Base-by-base conservation (phyloP, 441 rosid species). In the Populus hybrid region DNA sequence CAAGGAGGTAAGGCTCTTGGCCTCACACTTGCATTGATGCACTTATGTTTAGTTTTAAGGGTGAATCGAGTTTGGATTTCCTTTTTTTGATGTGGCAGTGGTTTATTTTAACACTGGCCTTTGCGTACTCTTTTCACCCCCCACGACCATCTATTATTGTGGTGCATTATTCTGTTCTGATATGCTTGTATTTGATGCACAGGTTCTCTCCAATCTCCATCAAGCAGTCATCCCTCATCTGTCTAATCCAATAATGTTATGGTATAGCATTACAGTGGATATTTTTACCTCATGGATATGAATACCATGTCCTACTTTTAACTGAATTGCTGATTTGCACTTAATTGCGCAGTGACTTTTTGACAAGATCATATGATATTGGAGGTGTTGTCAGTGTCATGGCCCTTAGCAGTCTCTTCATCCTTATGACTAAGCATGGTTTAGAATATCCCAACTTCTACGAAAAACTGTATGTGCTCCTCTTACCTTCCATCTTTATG, bases 331-430 rank as follows among this genome's bases (percentile, higher is more conserved):
- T 82, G 46, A 81, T 57, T 61, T 20, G 18, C 36, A 11, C 75
- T 71, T 77, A 64, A 65, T n/a, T 69, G 23, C 87, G 92, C 93
- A 91, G 99, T 42, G 98, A 95, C 87, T 95, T 95, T 79, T 87
- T 95, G 76, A 94, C 95, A 72, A 90, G 92, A 80, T 96, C 98
- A 46, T 96, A 96, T 80, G 96, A 94, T 79, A 88, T 94, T 35
- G 98, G 98, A 14, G 98, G 98, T 77, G 97, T 96, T 82, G 92
- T 94, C 76, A 96, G 97, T 80, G 94, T 93, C 78, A 93, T 96
- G 98, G 94, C 97, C 71, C 97, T 94, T 66, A 94, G 97, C 84
- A 88, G 97, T 68, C 97, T 96, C 78, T 94, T 89, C 84, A 89
- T 91, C 82, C 98, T 95, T 82, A 92, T 95, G 94, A 91, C 98